Conservation (phyloP, 2,329 filamentous ascomycete genomes). For the Pyrenochaeta sp. region DNA sequence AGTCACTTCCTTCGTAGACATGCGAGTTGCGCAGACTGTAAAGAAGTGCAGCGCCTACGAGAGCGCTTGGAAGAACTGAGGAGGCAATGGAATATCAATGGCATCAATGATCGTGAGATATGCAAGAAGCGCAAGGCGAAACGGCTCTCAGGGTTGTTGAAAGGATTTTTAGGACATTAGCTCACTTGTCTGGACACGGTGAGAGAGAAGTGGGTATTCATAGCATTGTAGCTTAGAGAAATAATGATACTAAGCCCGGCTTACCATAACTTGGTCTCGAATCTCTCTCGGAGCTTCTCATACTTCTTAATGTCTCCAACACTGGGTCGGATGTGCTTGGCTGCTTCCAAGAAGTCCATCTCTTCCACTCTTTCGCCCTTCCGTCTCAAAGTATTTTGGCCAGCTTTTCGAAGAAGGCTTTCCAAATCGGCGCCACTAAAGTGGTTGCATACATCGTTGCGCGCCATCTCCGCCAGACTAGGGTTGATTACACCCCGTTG, state of each 20-base stretch:
- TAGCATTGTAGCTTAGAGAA: no score
- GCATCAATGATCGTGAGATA: not conserved
- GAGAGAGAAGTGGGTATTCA: no score
- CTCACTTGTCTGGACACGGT: no score
- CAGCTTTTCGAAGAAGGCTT: slow-evolving; percentile 65
- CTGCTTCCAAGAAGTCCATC: slow-evolving; percentile 56
- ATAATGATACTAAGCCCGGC: not conserved
- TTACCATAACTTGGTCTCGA: slow-evolving; percentile 41
- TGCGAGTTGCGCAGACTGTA: no score
- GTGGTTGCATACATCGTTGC: slow-evolving; percentile 69
- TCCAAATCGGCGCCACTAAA: slow-evolving; percentile 77
- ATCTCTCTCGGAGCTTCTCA: slow-evolving; percentile 60
- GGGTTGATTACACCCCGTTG: slow-evolving; percentile 59
- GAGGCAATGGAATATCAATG: not conserved
- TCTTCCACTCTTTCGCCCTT: slow-evolving; percentile 55
- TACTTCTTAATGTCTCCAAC: slow-evolving; percentile 67
- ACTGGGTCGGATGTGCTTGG: slow-evolving; percentile 55
- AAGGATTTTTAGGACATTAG: not conserved
- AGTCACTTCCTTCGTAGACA: no score
- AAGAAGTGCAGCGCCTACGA: no score
- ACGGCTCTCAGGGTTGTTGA: not conserved
- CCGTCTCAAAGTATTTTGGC: slow-evolving; percentile 62
- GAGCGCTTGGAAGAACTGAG: no score
- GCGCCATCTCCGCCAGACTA: slow-evolving; percentile 69
- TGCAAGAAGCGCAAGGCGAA: not conserved